Conservation (phyloP, 768 basidiomycete species). For the Cantharellus anzutake region DNA sequence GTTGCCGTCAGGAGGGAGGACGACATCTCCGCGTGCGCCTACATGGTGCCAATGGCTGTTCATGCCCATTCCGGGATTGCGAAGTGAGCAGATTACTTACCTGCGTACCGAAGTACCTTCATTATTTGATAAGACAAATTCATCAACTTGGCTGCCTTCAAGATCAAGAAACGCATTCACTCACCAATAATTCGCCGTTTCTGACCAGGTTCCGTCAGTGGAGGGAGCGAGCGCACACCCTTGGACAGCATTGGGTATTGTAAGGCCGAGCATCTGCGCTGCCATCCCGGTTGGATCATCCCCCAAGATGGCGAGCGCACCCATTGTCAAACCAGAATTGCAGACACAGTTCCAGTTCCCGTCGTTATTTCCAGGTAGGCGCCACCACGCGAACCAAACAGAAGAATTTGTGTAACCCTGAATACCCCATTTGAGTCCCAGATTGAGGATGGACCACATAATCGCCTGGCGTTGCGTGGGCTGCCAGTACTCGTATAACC, state of each 20-base stretch:
- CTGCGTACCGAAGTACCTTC: constrained; percentile 56
- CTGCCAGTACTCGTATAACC: constrained; percentile 78
- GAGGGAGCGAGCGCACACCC: constrained; percentile 42
- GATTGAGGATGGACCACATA: constrained; percentile 48
- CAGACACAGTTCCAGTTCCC: constrained; percentile 98
- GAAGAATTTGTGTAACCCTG: constrained; percentile 27
- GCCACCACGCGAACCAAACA: constrained; percentile 53
- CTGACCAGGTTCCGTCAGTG: constrained; percentile 48
- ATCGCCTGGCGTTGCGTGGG: constrained; percentile 52
- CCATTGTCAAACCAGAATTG: constrained; percentile 84
- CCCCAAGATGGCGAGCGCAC: constrained; percentile 71
- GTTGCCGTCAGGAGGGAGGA: constrained; percentile 70
- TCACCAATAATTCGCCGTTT: constrained; percentile 52
- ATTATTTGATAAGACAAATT: neutral
- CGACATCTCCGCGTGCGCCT: constrained; percentile 64
- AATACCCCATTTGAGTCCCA: constrained; percentile 55
- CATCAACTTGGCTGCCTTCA: neutral
- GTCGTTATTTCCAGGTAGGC: constrained; percentile 22
- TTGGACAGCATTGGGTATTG: constrained; percentile 50
- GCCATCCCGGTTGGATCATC: constrained; percentile 67
- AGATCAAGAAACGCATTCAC: neutral
- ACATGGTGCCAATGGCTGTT: neutral
- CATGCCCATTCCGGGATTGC: neutral
- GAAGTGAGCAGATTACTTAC: constrained; percentile 13
- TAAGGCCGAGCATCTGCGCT: constrained; percentile 39